phyloP scores from a whole-genome alignment of 345 rosid species.

The Boechera divaricarpa region DNA sequence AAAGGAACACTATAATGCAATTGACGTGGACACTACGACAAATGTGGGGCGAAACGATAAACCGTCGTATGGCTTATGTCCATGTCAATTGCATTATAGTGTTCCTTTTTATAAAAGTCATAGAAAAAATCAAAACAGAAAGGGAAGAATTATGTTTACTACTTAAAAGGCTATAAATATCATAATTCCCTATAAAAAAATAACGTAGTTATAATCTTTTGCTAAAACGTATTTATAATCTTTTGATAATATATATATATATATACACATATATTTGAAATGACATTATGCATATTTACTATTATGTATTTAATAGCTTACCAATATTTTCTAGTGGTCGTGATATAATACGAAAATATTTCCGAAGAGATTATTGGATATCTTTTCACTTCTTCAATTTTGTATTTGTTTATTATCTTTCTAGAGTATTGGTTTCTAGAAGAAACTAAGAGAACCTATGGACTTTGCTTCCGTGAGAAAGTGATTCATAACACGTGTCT shows the following conservation, averaged over 20 bases:
- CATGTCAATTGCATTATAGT: not conserved
- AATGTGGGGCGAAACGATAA: conserved; percentile 12
- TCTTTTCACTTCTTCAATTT: not conserved
- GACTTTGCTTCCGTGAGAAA: conserved; percentile 28
- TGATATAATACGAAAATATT: not conserved
- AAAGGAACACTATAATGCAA: no score
- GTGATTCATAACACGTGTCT: not conserved
- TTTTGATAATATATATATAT: not conserved
- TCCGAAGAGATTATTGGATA: not conserved
- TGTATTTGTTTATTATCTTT: not conserved
- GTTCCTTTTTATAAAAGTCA: not conserved
- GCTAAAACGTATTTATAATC: not conserved
- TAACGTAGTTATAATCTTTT: no score
- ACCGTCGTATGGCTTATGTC: not conserved
- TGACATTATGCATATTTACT: no score
- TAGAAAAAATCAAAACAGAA: not conserved
- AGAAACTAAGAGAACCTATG: not conserved
- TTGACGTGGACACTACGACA: no score
- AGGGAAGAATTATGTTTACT: not conserved
- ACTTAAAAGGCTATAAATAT: not conserved
- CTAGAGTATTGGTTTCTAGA: conserved; percentile 27
- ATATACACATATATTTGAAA: no score
- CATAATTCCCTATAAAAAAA: no score
- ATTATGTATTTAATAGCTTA: not conserved
- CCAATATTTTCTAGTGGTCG: no score